A percentile compares a stretch with the other conserved stretches of the same genome.
phyloP scores from a whole-genome alignment of 805 yeast genomes.

The Suhomyces xylopsoci region DNA sequence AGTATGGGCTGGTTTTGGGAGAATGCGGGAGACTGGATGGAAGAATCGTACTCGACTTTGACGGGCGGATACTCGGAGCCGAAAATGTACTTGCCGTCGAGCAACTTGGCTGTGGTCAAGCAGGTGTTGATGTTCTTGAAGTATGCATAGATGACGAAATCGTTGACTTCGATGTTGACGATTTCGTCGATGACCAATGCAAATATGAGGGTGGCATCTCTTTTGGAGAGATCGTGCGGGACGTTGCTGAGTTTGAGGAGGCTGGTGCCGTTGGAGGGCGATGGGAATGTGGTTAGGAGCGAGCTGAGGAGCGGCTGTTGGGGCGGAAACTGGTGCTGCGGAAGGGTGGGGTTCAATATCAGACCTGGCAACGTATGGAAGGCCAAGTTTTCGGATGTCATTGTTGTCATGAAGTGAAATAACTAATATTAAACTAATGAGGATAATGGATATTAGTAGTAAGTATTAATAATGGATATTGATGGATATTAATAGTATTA shows the following conservation, averaged over 20 bases:
- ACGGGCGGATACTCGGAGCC: constrained; percentile 36
- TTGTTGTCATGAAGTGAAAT: constrained; percentile 11
- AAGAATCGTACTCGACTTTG: constrained; percentile 33
- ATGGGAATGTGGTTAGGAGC: constrained; percentile 3
- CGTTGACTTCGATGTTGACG: constrained; percentile 45
- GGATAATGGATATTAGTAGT: too few relatives aligned
- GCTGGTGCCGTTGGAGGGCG: constrained; percentile 13
- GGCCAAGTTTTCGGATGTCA: constrained; percentile 13
- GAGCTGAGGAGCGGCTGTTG: constrained; percentile 2
- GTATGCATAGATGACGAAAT: constrained; percentile 30
- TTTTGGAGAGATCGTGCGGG: constrained; percentile 59
- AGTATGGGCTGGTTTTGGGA: constrained; percentile 24
- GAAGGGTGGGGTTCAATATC: constrained; percentile 6
- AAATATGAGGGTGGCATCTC: constrained; percentile 68
- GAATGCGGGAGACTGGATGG: constrained; percentile 19
- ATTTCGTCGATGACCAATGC: constrained; percentile 65
- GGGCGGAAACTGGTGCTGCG: constrained; percentile 5
- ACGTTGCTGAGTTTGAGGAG: constrained; percentile 44
- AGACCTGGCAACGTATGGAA: constrained; percentile 9
- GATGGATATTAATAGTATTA: too few relatives aligned
- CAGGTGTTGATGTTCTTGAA: constrained; percentile 40
- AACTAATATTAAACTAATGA: too few relatives aligned
- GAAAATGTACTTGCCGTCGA: constrained; percentile 40
- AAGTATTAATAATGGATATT: too few relatives aligned
- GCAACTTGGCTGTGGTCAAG: constrained; percentile 36